phyloP scores from a whole-genome alignment of 2,329 filamentous ascomycete genomes.

The Monosporascus sp. region DNA sequence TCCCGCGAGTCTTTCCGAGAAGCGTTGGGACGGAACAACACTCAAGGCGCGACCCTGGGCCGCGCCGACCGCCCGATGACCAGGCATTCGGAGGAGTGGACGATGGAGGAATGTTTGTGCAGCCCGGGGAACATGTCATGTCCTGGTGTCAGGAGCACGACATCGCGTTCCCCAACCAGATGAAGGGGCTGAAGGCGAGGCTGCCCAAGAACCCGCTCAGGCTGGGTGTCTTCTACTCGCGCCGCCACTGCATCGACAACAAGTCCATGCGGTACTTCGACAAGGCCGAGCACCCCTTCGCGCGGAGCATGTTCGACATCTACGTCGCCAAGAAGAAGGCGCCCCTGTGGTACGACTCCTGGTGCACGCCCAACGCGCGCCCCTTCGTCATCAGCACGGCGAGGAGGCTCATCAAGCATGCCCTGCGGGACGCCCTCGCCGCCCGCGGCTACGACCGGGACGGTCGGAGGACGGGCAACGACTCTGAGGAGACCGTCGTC shows the following conservation, averaged over 20 bases:
- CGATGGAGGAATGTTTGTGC: neutral
- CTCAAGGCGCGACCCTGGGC: neutral
- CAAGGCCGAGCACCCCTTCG: conserved; percentile 19
- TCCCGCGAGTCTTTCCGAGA: conserved; percentile 1
- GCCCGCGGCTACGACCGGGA: conserved; percentile 21
- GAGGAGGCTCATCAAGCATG: conserved; percentile 15
- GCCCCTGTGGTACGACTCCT: conserved; percentile 20
- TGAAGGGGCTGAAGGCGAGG: conserved; percentile 7
- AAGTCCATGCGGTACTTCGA: conserved; percentile 24
- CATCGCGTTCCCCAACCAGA: conserved; percentile 24
- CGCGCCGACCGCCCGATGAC: neutral
- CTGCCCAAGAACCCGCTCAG: conserved; percentile 9
- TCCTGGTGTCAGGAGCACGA: conserved; percentile 37
- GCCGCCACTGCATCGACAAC: conserved; percentile 21
- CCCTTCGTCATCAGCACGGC: conserved; percentile 15
- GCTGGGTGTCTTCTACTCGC: conserved; percentile 6
- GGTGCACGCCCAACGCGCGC: neutral
- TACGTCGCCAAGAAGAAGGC: conserved; percentile 22
- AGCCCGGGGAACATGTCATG: conserved; percentile 12
- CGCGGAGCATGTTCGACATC: conserved; percentile 21
- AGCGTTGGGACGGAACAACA: neutral
- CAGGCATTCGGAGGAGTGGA: neutral
- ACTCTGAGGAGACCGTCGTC: conserved; percentile 2
- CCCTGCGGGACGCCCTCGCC: conserved; percentile 21
- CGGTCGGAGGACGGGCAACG: conserved; percentile 12